phyloP scores from a whole-genome alignment of 257 asterid genomes.

The Cruciata laevipes region DNA sequence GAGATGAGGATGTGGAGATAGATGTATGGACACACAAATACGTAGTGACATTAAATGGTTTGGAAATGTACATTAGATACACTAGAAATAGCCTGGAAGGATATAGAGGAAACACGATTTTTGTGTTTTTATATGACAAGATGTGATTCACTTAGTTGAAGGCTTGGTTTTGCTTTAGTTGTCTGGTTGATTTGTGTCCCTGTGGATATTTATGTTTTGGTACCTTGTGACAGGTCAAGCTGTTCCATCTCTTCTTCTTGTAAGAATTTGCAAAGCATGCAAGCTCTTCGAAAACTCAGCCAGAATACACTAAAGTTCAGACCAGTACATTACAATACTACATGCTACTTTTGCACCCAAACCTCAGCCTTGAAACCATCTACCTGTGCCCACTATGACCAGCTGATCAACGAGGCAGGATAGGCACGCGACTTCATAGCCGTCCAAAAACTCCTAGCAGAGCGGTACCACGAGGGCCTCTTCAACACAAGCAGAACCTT shows the following conservation, averaged over 20 bases:
- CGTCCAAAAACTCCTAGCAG: conserved; percentile 43
- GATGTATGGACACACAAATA: too few relatives aligned
- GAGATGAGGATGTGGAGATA: too few relatives aligned
- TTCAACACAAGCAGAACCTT: too few relatives aligned
- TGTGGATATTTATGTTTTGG: background rate
- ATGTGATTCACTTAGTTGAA: background rate
- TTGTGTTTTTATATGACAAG: background rate
- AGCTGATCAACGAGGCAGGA: conserved; percentile 60
- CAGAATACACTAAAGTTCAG: conserved; percentile 13
- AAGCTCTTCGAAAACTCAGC: conserved; percentile 21
- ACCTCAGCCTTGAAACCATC: conserved; percentile 9
- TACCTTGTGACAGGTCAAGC: background rate
- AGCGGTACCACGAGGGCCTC: too few relatives aligned
- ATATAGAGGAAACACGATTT: too few relatives aligned
- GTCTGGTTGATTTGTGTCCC: background rate
- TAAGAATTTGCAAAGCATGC: conserved; percentile 24
- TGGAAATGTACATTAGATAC: too few relatives aligned
- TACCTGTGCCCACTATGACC: conserved; percentile 43
- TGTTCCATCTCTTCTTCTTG: background rate
- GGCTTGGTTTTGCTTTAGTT: background rate
- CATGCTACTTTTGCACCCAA: conserved; percentile 17
- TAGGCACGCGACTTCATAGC: conserved; percentile 47
- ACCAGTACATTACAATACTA: conserved; percentile 15
- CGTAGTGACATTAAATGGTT: too few relatives aligned
- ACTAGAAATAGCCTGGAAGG: too few relatives aligned